Base-by-base conservation (phyloP, 805 yeast species). In the Yamadazyma laniorum region DNA sequence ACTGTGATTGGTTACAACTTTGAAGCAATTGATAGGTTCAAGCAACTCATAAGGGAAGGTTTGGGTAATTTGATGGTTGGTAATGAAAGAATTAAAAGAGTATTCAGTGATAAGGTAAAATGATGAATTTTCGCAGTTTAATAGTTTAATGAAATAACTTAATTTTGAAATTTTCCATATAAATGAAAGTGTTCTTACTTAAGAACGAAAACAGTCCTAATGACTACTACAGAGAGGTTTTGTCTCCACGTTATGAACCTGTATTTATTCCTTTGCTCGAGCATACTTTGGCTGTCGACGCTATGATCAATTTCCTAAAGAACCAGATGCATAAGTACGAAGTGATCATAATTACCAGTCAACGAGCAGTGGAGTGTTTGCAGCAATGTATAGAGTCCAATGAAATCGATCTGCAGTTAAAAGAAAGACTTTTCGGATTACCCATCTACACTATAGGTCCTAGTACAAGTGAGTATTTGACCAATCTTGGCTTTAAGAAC, bases 401-500 rank as follows among this genome's bases (percentile, higher is more conserved):
- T 9, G 50, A 44, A 21, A 12, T 32, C 4, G 33, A 30, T 2
- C 17, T 13, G 14, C 27, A 38, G 6, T 27, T 25, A 5, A 50
- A 33, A 1, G 43, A 55, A 6, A 37, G 34, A 0, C 62, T 80
- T 1, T 54, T 76, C 5, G 37, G 46, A 3, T 79, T 79, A 49
- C 75, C 80, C 0, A 82, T 83, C 0, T 91, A 80, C 53, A 87
- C 96, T 0, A 96, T 91, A 5, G 98, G 98, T 0, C 96, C 96
- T 1, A 89, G 95, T 0, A 91, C 98, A 0, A 74, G 73, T 14
- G 64, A 66, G 12, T 77, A 83, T 13, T 58, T 91, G 9, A 43
- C 55, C 2, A 63, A 67, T 5, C 58, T 79, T 21, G 96, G 96
- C 1, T 91, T 89, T 54, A 52, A 40, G 1, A 74, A 77, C 43